A percentile compares a stretch with the other conserved stretches of the same genome.
Evolutionary conservation across 2,329 filamentous ascomycete species (phyloP).

Genomic region (Beauveria varroae): DNA sequence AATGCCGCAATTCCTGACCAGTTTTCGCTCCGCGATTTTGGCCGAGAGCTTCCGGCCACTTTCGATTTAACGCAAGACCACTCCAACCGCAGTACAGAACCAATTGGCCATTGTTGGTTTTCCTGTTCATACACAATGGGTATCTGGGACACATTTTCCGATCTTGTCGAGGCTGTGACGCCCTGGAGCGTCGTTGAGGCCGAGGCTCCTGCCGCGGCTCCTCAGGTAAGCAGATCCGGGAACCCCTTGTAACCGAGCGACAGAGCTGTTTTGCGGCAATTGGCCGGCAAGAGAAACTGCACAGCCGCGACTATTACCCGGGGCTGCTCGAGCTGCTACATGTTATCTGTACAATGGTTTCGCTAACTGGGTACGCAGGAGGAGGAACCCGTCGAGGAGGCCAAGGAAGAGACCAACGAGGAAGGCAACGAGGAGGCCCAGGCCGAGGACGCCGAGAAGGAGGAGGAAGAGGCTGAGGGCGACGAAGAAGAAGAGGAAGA

Average conservation of each 20-base stretch:
- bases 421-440: conserved; percentile 21
- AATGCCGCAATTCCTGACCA: conserved; percentile 41
- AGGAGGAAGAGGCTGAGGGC: conserved; percentile 38
- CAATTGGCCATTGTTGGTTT: conserved; percentile 33
- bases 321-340: not conserved
- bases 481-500: conserved; percentile 40
- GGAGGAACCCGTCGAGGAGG: conserved; percentile 20
- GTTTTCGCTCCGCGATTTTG: conserved; percentile 32
- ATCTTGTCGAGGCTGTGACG: conserved; percentile 57
- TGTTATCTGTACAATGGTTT: not conserved
- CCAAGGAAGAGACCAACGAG: conserved; percentile 20
- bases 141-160: conserved; percentile 58
- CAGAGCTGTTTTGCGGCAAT: conserved; percentile 10
- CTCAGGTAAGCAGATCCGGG: conserved; percentile 38
- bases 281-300: not conserved
- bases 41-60: conserved; percentile 34
- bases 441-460: conserved; percentile 27
- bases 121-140: conserved; percentile 46
- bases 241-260: not conserved
- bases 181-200: conserved; percentile 59
- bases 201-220: conserved; percentile 60
- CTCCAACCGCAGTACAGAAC: conserved; percentile 27
- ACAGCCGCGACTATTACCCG: not conserved
- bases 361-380: conserved; percentile 25
- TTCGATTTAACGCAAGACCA: conserved; percentile 20